Evolutionary conservation across 805 yeast species (phyloP), one percentile per base, ranked within the genome.

Genomic region (Kurtzmaniella fragi): DNA sequence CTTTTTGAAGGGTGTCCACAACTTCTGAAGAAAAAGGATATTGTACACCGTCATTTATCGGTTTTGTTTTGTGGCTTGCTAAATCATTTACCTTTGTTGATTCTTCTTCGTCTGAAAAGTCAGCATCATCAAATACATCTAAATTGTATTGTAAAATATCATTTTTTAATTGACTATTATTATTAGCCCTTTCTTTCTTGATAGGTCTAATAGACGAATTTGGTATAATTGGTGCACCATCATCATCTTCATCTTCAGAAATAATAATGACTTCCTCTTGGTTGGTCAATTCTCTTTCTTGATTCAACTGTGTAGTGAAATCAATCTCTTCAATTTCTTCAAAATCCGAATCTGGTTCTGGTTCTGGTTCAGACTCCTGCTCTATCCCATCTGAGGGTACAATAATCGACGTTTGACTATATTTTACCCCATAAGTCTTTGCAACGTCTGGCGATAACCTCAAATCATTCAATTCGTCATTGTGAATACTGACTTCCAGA

Each of bases 21-120:
- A 87, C 82, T 40, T 90, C 97, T 2, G 63, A 53, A 1, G 93
- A 74, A 83, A 95, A 91, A 2, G 71, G 68, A 42, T 38, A 32
- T 32, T 57, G 68, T 2, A 61, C 48, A 1, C 68, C 71, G 1
- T 44, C 52, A 11, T 41, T 43, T 6, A 47, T 45, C 9, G 55
- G 54, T 31, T 48, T 35, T 36, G 50, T 50, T 38, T 38, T 12
- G 38, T 38, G 34, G 38, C 41, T 16, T 42, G 43, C 16, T 40
- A 20, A 17, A 45, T 44, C 35, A 28, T 13, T 17, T 12, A 5
- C 14, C n/a, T 15, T 29, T 11, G 17, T 14, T 28, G 20, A 12
- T 33, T 34, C 34, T 9, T 44, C 46, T 9, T 45, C 48, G 13
- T 51, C 49, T 38, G 45, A 43, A 32, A 57, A 43, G 25, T 56